Base-by-base conservation (phyloP, 2,329 filamentous ascomycete genomes). In the Lithohypha guttulata region DNA sequence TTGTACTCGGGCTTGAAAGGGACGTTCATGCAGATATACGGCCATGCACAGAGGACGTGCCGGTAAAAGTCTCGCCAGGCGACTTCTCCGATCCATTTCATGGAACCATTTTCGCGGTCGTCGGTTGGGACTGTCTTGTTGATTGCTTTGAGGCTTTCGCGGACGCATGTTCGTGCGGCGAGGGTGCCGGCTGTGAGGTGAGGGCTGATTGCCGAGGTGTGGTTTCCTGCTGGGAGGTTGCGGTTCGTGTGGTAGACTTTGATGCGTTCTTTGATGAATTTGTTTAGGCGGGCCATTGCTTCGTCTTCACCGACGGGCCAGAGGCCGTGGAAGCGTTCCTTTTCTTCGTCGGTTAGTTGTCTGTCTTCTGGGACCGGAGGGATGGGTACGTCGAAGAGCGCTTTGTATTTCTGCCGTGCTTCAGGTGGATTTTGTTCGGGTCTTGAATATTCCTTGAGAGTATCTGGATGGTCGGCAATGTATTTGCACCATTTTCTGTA, bases 31-130 rank as follows among this genome's bases (percentile, higher is more conserved):
- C 64, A 65, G 29, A 66, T 60, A 37, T 86, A 87, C 0, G 87
- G 87, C 84, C 84, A 93, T 44, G 87, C 66, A 1, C 79, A 82
- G 4, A 94, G 62, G 2, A 94, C 82, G 55, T 91, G 83, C 53
- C 79, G 84, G 62, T 93, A 93, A 53, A 93, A 93, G 53, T 93
- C 84, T 10, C 84, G 69, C 84, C 84, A 91, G 0, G 83, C 84
- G 3, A 93, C 69, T 58, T 93, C 84, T 38, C 78, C 78, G 47
- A 91, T 84, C 84, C 84, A 93, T 2, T 93, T 68, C 42, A 75
- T 68, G 20, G 66, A 56, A 7, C 47, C 49, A 28, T 51, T 41
- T 38, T 45, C 43, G n/a, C 48, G 42, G 17, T 48, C 49, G 27
- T 49, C 48, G 14, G 44, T 47, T 17, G 48, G 27, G 20, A 42